A percentile compares a stretch with the other conserved stretches of the same genome.
These are phyloP conservation scores for Ophiosphaerella herpotricha DNA, from an alignment of 2,329 filamentous ascomycete species.

Conservation along the genomic window DNA sequence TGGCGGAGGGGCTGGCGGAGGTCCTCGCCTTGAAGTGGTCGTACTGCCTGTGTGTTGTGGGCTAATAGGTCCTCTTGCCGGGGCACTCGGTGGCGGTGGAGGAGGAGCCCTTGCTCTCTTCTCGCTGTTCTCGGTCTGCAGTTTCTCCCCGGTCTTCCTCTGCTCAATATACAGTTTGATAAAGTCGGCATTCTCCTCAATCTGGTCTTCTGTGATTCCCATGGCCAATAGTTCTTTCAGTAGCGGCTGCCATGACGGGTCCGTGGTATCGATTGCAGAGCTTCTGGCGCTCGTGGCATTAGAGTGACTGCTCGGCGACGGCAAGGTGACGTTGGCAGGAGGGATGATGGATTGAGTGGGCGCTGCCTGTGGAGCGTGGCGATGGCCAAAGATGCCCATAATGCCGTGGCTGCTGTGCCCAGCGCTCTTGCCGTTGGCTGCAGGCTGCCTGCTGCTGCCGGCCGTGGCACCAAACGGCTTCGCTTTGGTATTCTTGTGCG, in stretches of 20 bases:
- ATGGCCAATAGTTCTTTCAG: constrained; percentile 65
- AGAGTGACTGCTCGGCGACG: constrained; percentile 41
- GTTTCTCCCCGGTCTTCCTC: constrained; percentile 59
- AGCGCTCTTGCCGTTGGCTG: constrained; percentile 34
- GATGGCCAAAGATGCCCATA: constrained; percentile 58
- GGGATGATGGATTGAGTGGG: constrained; percentile 57
- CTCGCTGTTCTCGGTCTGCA: constrained; percentile 53
- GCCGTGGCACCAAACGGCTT: constrained; percentile 68
- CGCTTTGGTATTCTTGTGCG: constrained; percentile 80
- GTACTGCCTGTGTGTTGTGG: constrained; percentile 38
- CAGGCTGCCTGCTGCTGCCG: constrained; percentile 24
- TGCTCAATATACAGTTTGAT: constrained; percentile 71
- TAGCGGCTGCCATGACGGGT: constrained; percentile 65
- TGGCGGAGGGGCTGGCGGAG: constrained; percentile 64
- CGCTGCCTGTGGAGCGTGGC: constrained; percentile 50
- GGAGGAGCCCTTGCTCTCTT: constrained; percentile 62
- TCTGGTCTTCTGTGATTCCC: constrained; percentile 71
- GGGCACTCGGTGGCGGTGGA: constrained; percentile 61
- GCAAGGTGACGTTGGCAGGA: constrained; percentile 45
- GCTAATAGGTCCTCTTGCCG: constrained; percentile 54
- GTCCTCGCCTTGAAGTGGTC: constrained; percentile 59
- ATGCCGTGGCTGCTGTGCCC: constrained; percentile 51
- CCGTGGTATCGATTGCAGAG: constrained; percentile 63
- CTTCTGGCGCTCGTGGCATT: constrained; percentile 40
- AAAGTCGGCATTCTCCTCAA: constrained; percentile 69